Base-by-base conservation (phyloP, 495 filamentous ascomycete species). In the Penicillium roqueforti region DNA sequence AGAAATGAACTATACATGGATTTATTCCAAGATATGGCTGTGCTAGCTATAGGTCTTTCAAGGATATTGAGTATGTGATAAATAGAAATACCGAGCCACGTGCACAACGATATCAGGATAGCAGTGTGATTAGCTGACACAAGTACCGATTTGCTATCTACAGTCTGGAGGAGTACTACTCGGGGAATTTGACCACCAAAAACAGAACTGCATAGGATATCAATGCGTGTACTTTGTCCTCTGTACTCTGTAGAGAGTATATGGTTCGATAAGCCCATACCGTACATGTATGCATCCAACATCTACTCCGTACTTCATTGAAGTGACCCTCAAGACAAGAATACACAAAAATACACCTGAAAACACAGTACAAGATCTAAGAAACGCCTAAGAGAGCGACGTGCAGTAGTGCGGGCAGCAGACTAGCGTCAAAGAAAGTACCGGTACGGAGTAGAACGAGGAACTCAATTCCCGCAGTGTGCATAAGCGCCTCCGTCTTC, bases 401-500 rank as follows among this genome's bases (percentile, higher is more conserved):
- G 31, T 37, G 50, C 50, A 52, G 50, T 52, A 37, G 40, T 10
- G 20, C 18, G 19, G 25, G 18, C 26, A 42, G 18, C 29, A 32
- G 11, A 51, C 25, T 44, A 20, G 20, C 28, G 8, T 25, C 5
- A 25, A 32, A 36, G 13, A 26, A 19, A 10, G 13, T 11, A 31
- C 10, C 7, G n/a, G n/a, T n/a, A n/a, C n/a, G 22, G 28, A n/a
- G 31, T 32, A 13, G 13, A 10, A 31, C 28, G 28, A 31, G 28
- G 10, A 10, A 10, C 28, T 4, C 31, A 36, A 36, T 23, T 34
- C 29, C 45, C 45, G 11, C 20, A 46, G 38, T 40, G 22, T 31
- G 28, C 28, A 52, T 37, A 44, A 51, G 39, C 49, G 50, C 40
- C 38, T 20, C 47, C 39, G 26, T 31, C 28, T 25, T 43, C 23